Evolutionary conservation across 495 filamentous ascomycete species (phyloP), one percentile per base, ranked within the genome.

Genomic region (Lasiosphaeria hispida): DNA sequence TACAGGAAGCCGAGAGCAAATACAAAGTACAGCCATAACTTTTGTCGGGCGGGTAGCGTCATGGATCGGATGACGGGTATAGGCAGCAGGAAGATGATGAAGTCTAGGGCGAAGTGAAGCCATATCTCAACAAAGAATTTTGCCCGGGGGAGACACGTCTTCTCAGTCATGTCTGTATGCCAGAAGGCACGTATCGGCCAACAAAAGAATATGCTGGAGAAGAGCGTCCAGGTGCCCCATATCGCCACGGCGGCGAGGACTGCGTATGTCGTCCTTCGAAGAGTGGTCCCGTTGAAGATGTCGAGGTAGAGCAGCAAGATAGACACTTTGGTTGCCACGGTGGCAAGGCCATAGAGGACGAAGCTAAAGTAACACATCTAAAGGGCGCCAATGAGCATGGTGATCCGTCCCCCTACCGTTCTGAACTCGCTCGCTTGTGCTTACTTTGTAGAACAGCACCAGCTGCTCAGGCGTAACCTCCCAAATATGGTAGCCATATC

Each of bases 11-110:
- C 53, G 10, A 55, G 30, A 8, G 42, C 40, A 37, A 55, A 55
- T n/a, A 55, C 53, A 44, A 55, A 55, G 14, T 47, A 55, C 13
- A 55, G 36, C 53, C 53, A 55, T 8, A 45, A n/a, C 40, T 55
- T 55, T 34, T 55, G 53, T 41, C 53, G 53, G 23, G 30, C 17
- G 23, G 40, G 53, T 2, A 55, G 53, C 14, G 53, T 55, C 53
- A 55, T 55, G 40, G 53, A 55, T 11, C 53, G 53, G 45, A 55
- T 47, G 10, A 55, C 42, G 13, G 53, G 53, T 7, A 55, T 30
- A 4, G 53, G 53, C 40, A 55, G 10, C 0, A 45, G 1, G n/a
- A 47, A 45, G 42, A 55, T 55, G 19, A 47, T 30, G 35, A 55
- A 55, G 30, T 55, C 53, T 8, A 45, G 19, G 11, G 53, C 40